Evolutionary conservation across 441 rosid genomes (phyloP).

Genomic region (Brassica hybrid): DNA sequence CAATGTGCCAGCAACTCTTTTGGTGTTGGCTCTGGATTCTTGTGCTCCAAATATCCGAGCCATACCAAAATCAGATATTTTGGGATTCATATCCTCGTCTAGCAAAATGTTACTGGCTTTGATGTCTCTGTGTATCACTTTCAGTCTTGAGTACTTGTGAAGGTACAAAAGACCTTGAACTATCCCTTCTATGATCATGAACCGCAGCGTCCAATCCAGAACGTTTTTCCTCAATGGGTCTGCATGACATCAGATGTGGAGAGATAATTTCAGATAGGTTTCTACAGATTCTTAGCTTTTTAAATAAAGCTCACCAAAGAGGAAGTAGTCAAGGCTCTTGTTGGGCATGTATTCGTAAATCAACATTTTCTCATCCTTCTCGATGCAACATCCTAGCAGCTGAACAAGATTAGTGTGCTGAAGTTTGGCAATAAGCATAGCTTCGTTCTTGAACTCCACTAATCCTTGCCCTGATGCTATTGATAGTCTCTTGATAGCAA

Average conservation of each 20-base stretch:
- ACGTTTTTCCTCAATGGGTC: slow-evolving; percentile 2
- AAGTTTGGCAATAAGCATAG: slow-evolving; percentile 4
- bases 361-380: slow-evolving; percentile 6
- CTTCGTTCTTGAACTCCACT: slow-evolving; percentile 11
- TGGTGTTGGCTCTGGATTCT: slow-evolving; percentile 5
- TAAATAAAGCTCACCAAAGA: neutral
- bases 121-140: slow-evolving; percentile 3
- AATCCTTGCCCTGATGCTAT: slow-evolving; percentile 4
- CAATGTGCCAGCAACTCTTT: slow-evolving; percentile 6
- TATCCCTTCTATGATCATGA: slow-evolving; percentile 2
- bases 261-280: neutral
- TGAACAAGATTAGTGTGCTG: neutral
- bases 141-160: neutral
- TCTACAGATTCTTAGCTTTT: neutral
- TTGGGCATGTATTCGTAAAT: slow-evolving; percentile 6
- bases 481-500: slow-evolving; percentile 6
- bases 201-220: neutral
- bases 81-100: slow-evolving; percentile 8
- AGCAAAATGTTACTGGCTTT: neutral
- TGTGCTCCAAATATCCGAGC: slow-evolving; percentile 7
- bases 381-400: slow-evolving; percentile 1
- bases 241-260: neutral
- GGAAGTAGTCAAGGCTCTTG: slow-evolving; percentile 8
- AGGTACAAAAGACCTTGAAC: neutral
- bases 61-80: slow-evolving; percentile 1